A percentile compares a stretch with the other conserved stretches of the same genome.
These are phyloP conservation scores for Fusarium sarcochroum DNA, from an alignment of 2,329 filamentous ascomycete genomes.

Conservation along the genomic window DNA sequence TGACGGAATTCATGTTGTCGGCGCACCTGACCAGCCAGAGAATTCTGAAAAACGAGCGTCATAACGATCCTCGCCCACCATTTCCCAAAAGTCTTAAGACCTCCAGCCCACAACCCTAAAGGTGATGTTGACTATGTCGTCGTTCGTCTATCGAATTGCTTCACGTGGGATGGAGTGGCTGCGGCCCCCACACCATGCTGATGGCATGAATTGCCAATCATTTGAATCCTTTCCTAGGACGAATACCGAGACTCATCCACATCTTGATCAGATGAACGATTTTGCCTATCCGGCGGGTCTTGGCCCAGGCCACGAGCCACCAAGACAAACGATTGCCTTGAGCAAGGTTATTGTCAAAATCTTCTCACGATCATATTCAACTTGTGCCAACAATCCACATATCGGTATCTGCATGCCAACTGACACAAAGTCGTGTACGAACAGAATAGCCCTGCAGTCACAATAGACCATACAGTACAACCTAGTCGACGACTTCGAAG, in stretches of 20 bases:
- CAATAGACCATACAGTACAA: neutral
- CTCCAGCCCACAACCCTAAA: neutral
- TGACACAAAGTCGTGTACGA: neutral
- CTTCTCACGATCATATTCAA: neutral
- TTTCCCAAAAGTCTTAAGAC: neutral
- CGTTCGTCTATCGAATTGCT: constrained; percentile 16
- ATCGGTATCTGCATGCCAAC: constrained; percentile 21
- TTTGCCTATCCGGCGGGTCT: neutral
- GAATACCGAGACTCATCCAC: constrained; percentile 19
- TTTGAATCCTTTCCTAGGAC: constrained; percentile 22
- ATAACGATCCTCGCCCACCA: too few species aligned
- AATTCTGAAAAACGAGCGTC: neutral
- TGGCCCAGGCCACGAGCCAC: neutral
- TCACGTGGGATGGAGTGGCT: constrained; percentile 24
- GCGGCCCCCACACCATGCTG: constrained; percentile 33
- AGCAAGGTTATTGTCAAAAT: constrained; percentile 9
- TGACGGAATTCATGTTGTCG: neutral
- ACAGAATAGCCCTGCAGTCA: constrained; percentile 1
- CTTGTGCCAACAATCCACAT: constrained; percentile 2
- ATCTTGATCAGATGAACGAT: constrained; percentile 14
- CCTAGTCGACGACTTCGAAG: neutral
- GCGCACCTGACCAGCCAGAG: neutral
- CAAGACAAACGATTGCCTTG: constrained; percentile 7
- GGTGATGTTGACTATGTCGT: neutral
- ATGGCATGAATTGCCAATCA: constrained; percentile 14